Evolutionary conservation across 202 grass and related monocot species (phyloP), one percentile per base, ranked within the genome.

Genomic region (Elaeis oleifera): DNA sequence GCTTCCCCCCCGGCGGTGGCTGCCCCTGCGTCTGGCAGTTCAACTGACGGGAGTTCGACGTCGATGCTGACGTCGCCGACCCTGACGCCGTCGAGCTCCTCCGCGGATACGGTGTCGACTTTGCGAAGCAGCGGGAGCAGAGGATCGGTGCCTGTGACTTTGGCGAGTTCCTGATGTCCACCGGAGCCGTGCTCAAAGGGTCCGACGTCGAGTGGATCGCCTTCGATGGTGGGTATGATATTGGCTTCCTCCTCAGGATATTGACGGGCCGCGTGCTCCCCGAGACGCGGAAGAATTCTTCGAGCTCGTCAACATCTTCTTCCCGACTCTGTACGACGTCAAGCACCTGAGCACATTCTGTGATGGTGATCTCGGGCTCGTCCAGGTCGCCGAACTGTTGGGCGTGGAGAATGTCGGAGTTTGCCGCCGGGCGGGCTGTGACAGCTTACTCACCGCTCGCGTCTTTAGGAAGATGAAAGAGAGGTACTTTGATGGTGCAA

Each of bases 181-280:
- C 67, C 0, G 67, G 67, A 20, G 55, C 58, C 19, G 67, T 70
- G 15, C 54, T 57, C 31, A 50, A 59, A 4, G 53, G 27, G 50
- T 58, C 29, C 13, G 25, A 26, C 25, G 39, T 70, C 67, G 16
- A 22, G 20, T 70, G 67, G 67, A 28, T 70, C 29, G 50, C 67
- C 54, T 70, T 70, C 36, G 54, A 70, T 26, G 54, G 67, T 26
- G 55, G 31, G 0, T 70, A 58, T 54, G 67, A 59, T 21, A 57
- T 70, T 3, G 67, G 21, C 1, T 70, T 58, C 32, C 67, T 70
- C 29, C 55, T 70, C 23, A 70, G 58, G 67, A 58, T 70, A 32
- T 31, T 70, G 18, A 58, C 67, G 49, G 49, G 67, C 54, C 19
- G 16, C 29, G 25, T 23, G 22, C 22, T 70, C 1, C 67, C 67